Evolutionary conservation across 192 early-diverging fungal genomes (phyloP), one percentile per base, ranked within the genome.

Genomic region (Dissophora globulifera): DNA sequence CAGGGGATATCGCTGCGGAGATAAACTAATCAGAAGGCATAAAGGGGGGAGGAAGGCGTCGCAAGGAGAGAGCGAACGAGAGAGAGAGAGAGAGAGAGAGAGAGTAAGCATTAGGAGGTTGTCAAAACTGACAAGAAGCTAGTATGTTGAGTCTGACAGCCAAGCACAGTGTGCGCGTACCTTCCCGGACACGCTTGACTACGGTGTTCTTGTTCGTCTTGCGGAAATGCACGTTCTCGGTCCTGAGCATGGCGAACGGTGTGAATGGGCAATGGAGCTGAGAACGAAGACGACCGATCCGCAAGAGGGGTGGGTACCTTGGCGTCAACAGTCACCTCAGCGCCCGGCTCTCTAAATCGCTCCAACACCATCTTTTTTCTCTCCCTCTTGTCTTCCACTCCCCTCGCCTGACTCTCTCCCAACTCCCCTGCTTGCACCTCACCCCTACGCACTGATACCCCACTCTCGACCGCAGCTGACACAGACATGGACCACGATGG

Each of bases 1-100:
- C 87, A 88, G 13, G 87, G 82, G 31, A 88, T 85, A 57, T 88
- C 87, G 33, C 61, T 64, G 20, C 86, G 84, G n/a, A 88, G 51
- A 52, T 88, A 88, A 26, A 83, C 86, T 88, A 45, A 23, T 8
- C 13, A 17, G n/a, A 26, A 57, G 19, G 19, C 10, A 56, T 7
- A 46, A 3, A 17, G 11, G 42, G 26, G 35, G 38, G 38, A 42
- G 61, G 29, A 42, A 22, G 13, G 59, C 17, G n/a, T n/a, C n/a
- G n/a, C n/a, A n/a, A n/a, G n/a, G n/a, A n/a, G n/a, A n/a, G n/a
- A n/a, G n/a, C n/a, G n/a, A n/a, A n/a, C n/a, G n/a, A n/a, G n/a
- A n/a, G n/a, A n/a, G n/a, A n/a, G n/a, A n/a, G n/a, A n/a, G n/a
- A 13, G 22, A 8, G 25, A 25, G 46, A 35, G 26, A 23, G 2